phyloP scores from a whole-genome alignment of 192 early-diverging fungal species.

The Powellomyces hirtus region DNA sequence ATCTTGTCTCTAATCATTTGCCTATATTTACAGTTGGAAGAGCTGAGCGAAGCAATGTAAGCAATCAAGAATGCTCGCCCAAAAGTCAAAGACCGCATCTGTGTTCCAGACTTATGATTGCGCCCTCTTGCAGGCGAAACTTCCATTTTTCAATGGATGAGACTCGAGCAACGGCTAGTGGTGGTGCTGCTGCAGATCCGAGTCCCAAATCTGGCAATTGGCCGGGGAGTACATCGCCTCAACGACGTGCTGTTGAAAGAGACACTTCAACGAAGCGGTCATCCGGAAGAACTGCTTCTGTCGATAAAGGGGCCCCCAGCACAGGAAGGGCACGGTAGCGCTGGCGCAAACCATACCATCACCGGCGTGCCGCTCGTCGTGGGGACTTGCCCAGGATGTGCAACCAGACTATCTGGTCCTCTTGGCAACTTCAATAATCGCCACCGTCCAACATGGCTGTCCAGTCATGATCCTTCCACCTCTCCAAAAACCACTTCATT shows the following conservation, averaged over 20 bases:
- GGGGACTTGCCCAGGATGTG: too few species aligned
- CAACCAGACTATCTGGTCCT: too few species aligned
- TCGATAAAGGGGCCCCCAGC: too few species aligned
- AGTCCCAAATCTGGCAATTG: too few species aligned
- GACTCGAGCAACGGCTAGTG: neutral
- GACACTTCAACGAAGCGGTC: too few species aligned
- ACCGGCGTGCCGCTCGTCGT: too few species aligned
- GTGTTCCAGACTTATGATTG: neutral
- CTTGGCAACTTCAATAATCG: conserved; percentile 12
- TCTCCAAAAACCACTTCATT: conserved; percentile 55
- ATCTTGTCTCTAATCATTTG: neutral
- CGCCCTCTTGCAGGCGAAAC: conserved; percentile 3
- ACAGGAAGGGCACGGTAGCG: too few species aligned
- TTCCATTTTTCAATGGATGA: conserved; percentile 26
- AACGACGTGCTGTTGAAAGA: too few species aligned
- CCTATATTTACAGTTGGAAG: conserved; percentile 20
- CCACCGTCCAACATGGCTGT: conserved; percentile 60
- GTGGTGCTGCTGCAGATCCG: too few species aligned
- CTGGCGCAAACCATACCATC: too few species aligned
- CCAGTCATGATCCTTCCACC: conserved; percentile 85
- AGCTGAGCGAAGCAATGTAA: conserved; percentile 32
- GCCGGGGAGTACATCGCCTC: too few species aligned
- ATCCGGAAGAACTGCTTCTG: too few species aligned
- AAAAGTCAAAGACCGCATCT: neutral
- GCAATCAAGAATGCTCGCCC: neutral